Conservation (phyloP, 2,329 filamentous ascomycete genomes). For the Trichophyton verrucosum region DNA sequence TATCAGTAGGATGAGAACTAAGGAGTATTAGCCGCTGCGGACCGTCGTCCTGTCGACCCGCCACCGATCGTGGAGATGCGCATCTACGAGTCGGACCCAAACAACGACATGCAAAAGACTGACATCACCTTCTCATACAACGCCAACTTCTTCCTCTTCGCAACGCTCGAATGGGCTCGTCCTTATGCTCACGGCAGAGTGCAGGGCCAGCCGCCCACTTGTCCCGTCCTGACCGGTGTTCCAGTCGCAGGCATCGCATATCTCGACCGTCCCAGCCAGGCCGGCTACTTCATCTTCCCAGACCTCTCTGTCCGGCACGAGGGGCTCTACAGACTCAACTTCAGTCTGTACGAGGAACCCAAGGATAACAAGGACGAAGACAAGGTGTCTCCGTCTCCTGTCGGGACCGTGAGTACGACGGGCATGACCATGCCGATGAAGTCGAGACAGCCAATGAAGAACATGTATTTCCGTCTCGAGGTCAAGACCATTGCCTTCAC, state of each 20-base stretch:
- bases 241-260: constrained; percentile 94
- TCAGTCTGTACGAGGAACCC: constrained; percentile 86
- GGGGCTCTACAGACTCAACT: constrained; percentile 79
- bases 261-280: constrained; percentile 65
- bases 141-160: constrained; percentile 94
- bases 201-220: constrained; percentile 52
- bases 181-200: constrained; percentile 70
- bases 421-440: constrained; percentile 20
- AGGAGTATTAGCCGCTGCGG: constrained; percentile 54
- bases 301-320: constrained; percentile 94
- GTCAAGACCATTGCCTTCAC: constrained; percentile 78
- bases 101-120: constrained; percentile 45
- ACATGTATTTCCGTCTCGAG: constrained; percentile 75
- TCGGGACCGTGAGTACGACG: not conserved
- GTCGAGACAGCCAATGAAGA: constrained; percentile 38
- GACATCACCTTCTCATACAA: constrained; percentile 86
- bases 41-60: constrained; percentile 84
- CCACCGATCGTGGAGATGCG: constrained; percentile 87
- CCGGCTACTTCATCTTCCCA: constrained; percentile 94
- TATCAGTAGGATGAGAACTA: not conserved
- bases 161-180: constrained; percentile 76
- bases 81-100: constrained; percentile 55
- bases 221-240: constrained; percentile 82
- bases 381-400: constrained; percentile 35
- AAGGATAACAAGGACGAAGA: constrained; percentile 75